These are phyloP conservation scores for Solanum ossicruentum DNA, from an alignment of 257 asterid genomes.

Conservation along the genomic window DNA sequence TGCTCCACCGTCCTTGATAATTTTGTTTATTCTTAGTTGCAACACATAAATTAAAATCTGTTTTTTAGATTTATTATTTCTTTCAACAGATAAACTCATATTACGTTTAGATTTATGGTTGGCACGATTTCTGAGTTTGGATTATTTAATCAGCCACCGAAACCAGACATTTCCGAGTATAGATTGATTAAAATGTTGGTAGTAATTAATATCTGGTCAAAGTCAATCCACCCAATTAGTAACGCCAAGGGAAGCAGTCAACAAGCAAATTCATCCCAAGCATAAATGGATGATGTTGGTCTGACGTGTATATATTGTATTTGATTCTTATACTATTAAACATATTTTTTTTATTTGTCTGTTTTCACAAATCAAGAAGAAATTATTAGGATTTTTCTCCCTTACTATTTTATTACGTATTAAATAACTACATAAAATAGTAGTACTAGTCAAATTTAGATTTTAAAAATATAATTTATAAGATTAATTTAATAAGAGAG, in stretches of 20 bases:
- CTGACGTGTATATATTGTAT: neutral
- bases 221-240: neutral
- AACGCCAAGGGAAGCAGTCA: neutral
- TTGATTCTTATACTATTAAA: neutral
- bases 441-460: neutral
- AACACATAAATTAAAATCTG: neutral
- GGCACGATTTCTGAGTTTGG: neutral
- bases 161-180: neutral
- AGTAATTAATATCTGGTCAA: too few species aligned
- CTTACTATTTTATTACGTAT: neutral
- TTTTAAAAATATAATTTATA: neutral
- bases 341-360: too few species aligned
- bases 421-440: neutral
- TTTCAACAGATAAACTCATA: too few species aligned
- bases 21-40: neutral
- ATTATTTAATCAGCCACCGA: neutral
- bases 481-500: neutral
- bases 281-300: neutral
- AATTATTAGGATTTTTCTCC: too few species aligned
- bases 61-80: neutral
- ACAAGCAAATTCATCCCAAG: neutral
- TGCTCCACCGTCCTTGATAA: neutral
- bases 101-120: neutral
- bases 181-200: neutral
- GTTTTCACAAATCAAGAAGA: too few species aligned